Base-by-base conservation (phyloP, 2,329 filamentous ascomycete genomes). In the Exophiala phaeomuriformis region DNA sequence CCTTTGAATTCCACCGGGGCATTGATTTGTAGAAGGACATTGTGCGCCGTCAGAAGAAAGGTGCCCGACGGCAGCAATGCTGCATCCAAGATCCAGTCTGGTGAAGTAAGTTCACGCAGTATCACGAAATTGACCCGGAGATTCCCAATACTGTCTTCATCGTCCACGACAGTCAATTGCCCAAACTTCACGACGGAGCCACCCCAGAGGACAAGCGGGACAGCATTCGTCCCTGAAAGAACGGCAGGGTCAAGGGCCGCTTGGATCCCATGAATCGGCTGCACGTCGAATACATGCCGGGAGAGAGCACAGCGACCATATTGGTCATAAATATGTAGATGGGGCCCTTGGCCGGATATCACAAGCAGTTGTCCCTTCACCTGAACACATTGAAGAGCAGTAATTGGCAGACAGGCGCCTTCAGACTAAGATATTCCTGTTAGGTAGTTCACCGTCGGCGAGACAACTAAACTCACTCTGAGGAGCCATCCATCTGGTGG, bases 31-130 rank as follows among this genome's bases (percentile, higher is more conserved):
- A 88, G 68, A 3, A 94, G 75, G 47, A 88, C 84, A 74, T 97
- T 96, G 69, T 97, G 90, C 1, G 91, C 89, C 1, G 90, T 95
- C 10, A 94, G 75, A 7, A 93, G 69, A 10, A 82, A 81, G 10
- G 79, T 82, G 7, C 69, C 66, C 30, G 65, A 64, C 1, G 59
- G 43, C 31, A 59, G 50, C 52, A 65, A 56, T 39, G 74, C 71
- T 35, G 78, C 84, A 66, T 88, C 81, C 62, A 91, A 79, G 58
- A 94, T 82, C 88, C 89, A 93, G 68, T 95, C 89, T 3, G 79
- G 75, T 1, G 80, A 78, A 2, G 67, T 67, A 28, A 72, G 71
- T 61, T 78, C 78, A 4, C 63, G 55, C 57, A 70, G 59, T 56
- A 66, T 68, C 57, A 71, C 35, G 53, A 68, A 53, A 61, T 55